These are phyloP conservation scores for Corinectria fuckeliana DNA, from an alignment of 2,329 filamentous ascomycete genomes.

Conservation along the genomic window DNA sequence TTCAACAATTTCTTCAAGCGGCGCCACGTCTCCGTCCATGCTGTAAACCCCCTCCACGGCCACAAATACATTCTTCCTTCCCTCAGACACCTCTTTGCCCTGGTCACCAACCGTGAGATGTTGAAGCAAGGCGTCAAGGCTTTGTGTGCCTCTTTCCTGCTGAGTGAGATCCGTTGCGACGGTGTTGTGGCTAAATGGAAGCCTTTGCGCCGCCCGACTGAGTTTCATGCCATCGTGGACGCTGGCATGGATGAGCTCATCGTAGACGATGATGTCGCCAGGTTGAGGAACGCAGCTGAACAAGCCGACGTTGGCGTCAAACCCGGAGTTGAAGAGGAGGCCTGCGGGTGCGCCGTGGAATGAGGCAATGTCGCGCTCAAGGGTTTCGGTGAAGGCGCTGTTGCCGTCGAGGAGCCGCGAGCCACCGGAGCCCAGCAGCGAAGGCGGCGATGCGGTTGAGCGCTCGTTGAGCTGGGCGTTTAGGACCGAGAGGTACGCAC, in stretches of 20 bases:
- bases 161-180: background rate
- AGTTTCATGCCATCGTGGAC: constrained; percentile 78
- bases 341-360: constrained; percentile 56
- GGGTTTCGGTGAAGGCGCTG: constrained; percentile 48
- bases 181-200: constrained; percentile 64
- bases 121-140: constrained; percentile 39
- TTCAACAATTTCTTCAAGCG: constrained; percentile 65
- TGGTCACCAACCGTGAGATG: constrained; percentile 43
- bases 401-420: constrained; percentile 63
- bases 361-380: constrained; percentile 54
- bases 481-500: constrained; percentile 64
- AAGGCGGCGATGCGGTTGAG: constrained; percentile 20
- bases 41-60: constrained; percentile 77
- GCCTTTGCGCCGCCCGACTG: constrained; percentile 57
- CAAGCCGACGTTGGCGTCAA: constrained; percentile 70
- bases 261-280: constrained; percentile 71
- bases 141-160: background rate
- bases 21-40: constrained; percentile 81
- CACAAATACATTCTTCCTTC: constrained; percentile 66
- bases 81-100: constrained; percentile 42
- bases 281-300: constrained; percentile 66
- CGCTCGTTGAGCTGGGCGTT: constrained; percentile 23
- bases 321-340: constrained; percentile 65
- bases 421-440: constrained; percentile 56
- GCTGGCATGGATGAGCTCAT: constrained; percentile 79